These are phyloP conservation scores for Ogataea paradorogensis DNA, from an alignment of 805 yeast genomes.

Conservation along the genomic window DNA sequence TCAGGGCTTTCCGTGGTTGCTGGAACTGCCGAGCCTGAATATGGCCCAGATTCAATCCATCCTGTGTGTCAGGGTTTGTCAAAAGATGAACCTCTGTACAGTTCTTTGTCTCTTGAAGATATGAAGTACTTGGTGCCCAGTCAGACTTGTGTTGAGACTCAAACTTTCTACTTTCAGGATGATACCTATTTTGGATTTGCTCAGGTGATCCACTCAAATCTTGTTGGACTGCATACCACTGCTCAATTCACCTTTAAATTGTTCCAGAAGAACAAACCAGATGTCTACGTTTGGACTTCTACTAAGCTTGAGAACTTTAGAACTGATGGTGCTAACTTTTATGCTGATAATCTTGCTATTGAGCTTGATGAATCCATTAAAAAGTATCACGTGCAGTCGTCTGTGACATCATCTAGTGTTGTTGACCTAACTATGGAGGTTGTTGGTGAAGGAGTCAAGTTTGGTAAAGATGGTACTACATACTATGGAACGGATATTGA, in stretches of 20 bases:
- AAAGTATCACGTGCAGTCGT: constrained; percentile 54
- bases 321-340: constrained; percentile 66
- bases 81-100: constrained; percentile 53
- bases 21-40: constrained; percentile 96
- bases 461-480: constrained; percentile 85
- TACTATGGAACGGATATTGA: constrained; percentile 78
- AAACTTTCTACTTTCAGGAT: constrained; percentile 77
- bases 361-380: constrained; percentile 50
- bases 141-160: constrained; percentile 92
- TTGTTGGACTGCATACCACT: constrained; percentile 81
- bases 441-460: constrained; percentile 76
- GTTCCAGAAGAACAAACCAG: constrained; percentile 52
- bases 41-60: constrained; percentile 88
- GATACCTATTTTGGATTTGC: constrained; percentile 79
- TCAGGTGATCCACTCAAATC: constrained; percentile 90
- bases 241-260: constrained; percentile 93
- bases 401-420: constrained; percentile 63
- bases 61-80: constrained; percentile 61
- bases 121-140: constrained; percentile 71
- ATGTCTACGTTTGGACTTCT: constrained; percentile 79
- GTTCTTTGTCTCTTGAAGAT: constrained; percentile 62
- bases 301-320: constrained; percentile 80
- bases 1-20: constrained; percentile 77
- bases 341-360: constrained; percentile 70
- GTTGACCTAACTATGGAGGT: constrained; percentile 67